A percentile compares a stretch with the other conserved stretches of the same genome.
phyloP scores from a whole-genome alignment of 192 early-diverging fungal genomes.

The Linnemannia zychae region DNA sequence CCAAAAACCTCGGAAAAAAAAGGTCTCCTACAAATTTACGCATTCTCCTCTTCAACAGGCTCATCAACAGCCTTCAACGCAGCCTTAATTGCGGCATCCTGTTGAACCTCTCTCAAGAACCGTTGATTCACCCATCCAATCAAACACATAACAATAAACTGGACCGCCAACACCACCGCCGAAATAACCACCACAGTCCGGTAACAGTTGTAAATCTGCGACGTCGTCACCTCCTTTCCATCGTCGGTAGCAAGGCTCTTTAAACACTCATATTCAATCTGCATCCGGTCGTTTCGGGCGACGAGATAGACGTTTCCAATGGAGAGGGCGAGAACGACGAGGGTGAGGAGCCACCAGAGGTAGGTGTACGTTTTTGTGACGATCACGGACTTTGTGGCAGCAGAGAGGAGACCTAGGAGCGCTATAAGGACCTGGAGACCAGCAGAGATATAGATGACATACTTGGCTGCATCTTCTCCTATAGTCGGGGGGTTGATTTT shows the following conservation, averaged over 20 bases:
- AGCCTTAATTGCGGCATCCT: slow-evolving; percentile 32
- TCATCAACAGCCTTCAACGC: slow-evolving; percentile 47
- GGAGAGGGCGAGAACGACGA: slow-evolving; percentile 35
- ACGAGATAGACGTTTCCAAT: slow-evolving; percentile 34
- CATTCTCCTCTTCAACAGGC: slow-evolving; percentile 13
- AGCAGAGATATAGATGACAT: slow-evolving; percentile 34
- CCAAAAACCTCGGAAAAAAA: not conserved
- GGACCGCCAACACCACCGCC: slow-evolving; percentile 39
- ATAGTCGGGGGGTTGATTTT: not conserved
- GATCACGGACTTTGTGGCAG: slow-evolving; percentile 32
- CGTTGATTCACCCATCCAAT: slow-evolving; percentile 49
- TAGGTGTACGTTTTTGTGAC: slow-evolving; percentile 27
- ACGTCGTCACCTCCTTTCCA: slow-evolving; percentile 9
- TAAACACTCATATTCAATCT: slow-evolving; percentile 30
- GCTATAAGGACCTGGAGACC: slow-evolving; percentile 38
- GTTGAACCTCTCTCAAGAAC: slow-evolving; percentile 46
- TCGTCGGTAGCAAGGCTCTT: slow-evolving; percentile 6
- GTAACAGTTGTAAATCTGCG: slow-evolving; percentile 27
- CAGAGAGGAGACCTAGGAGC: slow-evolving; percentile 29
- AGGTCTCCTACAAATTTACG: not conserved
- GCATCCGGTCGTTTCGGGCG: slow-evolving; percentile 20
- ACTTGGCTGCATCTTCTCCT: slow-evolving; percentile 35
- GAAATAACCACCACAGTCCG: slow-evolving; percentile 31
- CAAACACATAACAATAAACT: slow-evolving; percentile 48
- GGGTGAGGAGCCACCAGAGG: slow-evolving; percentile 42